phyloP scores from a whole-genome alignment of 257 asterid genomes.

The Ilex asprella region DNA sequence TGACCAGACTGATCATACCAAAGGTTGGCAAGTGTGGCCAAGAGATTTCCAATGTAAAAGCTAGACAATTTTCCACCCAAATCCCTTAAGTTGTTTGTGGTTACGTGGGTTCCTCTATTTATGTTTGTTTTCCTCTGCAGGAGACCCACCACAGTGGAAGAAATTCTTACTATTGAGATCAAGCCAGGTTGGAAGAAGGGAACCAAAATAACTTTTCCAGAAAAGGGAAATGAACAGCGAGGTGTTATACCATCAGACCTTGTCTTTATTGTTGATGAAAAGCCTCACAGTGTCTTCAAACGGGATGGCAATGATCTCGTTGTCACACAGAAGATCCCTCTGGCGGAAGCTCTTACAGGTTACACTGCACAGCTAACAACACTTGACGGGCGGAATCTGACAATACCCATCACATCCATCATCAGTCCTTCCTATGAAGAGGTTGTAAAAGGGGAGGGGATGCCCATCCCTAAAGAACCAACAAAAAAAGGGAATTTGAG shows the following conservation, averaged over 20 bases:
- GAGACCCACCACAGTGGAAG: slow-evolving; percentile 58
- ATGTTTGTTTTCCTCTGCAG: slow-evolving; percentile 26
- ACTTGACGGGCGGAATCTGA: slow-evolving; percentile 66
- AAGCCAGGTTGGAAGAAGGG: slow-evolving; percentile 99
- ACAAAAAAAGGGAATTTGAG: slow-evolving; percentile 69
- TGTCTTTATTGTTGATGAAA: slow-evolving; percentile 76
- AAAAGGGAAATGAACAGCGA: slow-evolving; percentile 75
- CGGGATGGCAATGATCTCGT: slow-evolving; percentile 85
- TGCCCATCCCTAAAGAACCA: slow-evolving; percentile 93
- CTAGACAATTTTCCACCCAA: too few relatives aligned
- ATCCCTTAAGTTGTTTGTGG: neutral
- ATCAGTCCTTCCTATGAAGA: slow-evolving; percentile 71
- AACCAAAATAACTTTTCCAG: slow-evolving; percentile 88
- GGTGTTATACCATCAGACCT: slow-evolving; percentile 82
- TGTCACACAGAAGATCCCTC: slow-evolving; percentile 59
- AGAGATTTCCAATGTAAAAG: too few relatives aligned
- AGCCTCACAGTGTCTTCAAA: slow-evolving; percentile 67
- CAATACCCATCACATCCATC: slow-evolving; percentile 52
- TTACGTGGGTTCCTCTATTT: slow-evolving; percentile 1
- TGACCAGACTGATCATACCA: too few relatives aligned
- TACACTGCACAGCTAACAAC: slow-evolving; percentile 60
- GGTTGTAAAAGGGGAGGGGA: slow-evolving; percentile 78
- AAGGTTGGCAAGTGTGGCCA: too few relatives aligned
- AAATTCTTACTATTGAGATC: slow-evolving; percentile 67
- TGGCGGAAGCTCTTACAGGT: slow-evolving; percentile 82